Conservation (phyloP, 2,329 filamentous ascomycete species). For the Calonectria crousiana region DNA sequence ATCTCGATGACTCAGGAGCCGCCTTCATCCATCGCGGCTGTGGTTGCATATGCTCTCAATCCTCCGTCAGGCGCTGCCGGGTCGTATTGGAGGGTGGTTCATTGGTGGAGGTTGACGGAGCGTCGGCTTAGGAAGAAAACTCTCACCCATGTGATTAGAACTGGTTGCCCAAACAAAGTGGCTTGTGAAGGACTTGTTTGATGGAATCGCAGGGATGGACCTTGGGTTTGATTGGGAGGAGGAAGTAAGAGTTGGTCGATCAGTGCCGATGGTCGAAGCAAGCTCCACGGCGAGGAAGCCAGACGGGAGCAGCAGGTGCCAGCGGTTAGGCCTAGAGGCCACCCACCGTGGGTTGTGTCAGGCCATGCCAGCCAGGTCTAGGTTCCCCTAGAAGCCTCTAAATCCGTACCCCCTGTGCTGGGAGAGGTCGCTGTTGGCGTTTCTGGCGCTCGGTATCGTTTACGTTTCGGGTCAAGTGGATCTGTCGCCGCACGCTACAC, state of each 20-base stretch:
- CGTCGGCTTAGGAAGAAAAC: neutral
- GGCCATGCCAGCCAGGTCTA: neutral
- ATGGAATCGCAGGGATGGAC: neutral
- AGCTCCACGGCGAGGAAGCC: neutral
- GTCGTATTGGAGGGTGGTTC: neutral
- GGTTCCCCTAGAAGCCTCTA: slow-evolving; percentile 1
- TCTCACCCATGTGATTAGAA: neutral
- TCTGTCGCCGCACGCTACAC: slow-evolving; percentile 7
- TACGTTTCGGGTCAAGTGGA: neutral
- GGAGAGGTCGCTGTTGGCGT: neutral
- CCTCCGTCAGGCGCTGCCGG: neutral
- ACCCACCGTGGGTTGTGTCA: neutral
- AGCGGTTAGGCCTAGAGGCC: neutral
- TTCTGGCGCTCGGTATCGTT: slow-evolving; percentile 10
- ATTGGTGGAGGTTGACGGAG: neutral
- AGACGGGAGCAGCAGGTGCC: neutral
- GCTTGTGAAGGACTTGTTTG: neutral
- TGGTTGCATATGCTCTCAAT: neutral
- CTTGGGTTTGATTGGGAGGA: neutral
- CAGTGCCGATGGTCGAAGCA: neutral
- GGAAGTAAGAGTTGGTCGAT: neutral
- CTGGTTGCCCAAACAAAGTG: neutral
- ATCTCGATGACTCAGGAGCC: neutral
- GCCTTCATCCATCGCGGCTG: neutral
- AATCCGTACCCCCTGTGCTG: neutral